A percentile compares a stretch with the other conserved stretches of the same genome.
These are phyloP conservation scores for Irpex rosettiformis DNA, from an alignment of 1,284 basidiomycete genomes.

Conservation along the genomic window DNA sequence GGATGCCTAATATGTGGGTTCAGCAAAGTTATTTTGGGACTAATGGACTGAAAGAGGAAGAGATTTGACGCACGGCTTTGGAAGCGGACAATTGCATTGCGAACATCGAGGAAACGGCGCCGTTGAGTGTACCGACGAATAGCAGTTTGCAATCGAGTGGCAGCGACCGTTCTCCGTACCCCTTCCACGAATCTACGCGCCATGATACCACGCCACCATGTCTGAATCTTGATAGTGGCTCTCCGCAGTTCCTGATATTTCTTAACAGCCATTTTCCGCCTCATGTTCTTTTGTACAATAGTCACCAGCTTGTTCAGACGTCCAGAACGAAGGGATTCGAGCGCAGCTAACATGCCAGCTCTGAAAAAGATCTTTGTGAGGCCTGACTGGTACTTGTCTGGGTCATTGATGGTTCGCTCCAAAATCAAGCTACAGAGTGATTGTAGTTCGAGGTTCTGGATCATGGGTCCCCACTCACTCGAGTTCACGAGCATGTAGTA, in stretches of 20 bases:
- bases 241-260: slow-evolving; percentile 72
- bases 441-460: slow-evolving; percentile 76
- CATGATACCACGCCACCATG: slow-evolving; percentile 88
- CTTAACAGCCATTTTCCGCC: slow-evolving; percentile 81
- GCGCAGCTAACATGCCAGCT: slow-evolving; percentile 96
- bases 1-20: slow-evolving; percentile 63
- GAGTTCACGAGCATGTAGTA: slow-evolving; percentile 97
- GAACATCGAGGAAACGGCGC: slow-evolving; percentile 63
- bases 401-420: slow-evolving; percentile 83
- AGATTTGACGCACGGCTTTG: slow-evolving; percentile 92
- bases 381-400: slow-evolving; percentile 96
- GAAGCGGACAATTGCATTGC: slow-evolving; percentile 65
- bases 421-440: slow-evolving; percentile 86
- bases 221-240: slow-evolving; percentile 85
- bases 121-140: slow-evolving; percentile 76
- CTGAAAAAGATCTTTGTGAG: slow-evolving; percentile 99
- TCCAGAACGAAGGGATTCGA: slow-evolving; percentile 88
- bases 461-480: slow-evolving; percentile 81
- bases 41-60: too few relatives aligned
- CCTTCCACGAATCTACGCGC: slow-evolving; percentile 72
- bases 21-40: too few relatives aligned
- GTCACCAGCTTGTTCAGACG: slow-evolving; percentile 90
- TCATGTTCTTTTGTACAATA: slow-evolving; percentile 96
- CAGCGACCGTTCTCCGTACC: slow-evolving; percentile 74
- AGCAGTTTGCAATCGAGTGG: slow-evolving; percentile 74